Evolutionary conservation across 495 filamentous ascomycete genomes (phyloP), one percentile per base, ranked within the genome.

Genomic region (Paragyromitra xinjiangensis): DNA sequence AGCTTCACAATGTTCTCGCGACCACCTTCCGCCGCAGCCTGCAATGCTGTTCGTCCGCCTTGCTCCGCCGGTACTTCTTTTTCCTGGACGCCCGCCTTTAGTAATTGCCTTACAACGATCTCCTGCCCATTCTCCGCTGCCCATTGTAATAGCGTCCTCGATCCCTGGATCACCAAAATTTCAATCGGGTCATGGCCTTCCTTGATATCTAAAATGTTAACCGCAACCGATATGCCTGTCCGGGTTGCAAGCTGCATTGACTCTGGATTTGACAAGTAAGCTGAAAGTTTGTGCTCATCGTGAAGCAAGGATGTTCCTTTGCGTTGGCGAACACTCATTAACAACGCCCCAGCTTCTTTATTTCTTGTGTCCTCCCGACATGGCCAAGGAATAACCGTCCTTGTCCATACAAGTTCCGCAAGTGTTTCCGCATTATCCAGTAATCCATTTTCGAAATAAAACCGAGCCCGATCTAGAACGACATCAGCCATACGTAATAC

Each of bases 11-110:
- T 14, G 6, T n/a, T 19, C 22, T 26, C 7, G 45, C 48, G 62
- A 24, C 62, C 62, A 1, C 40, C 40, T 12, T 40, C 62, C 6
- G 40, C 62, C 7, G 40, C 62, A 3, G 62, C 62, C n/a, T 64
- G 62, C 22, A 59, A 34, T 16, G 55, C 55, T 16, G 55, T 59
- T 29, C 55, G 55, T 16, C 55, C 55, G 34, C 6, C n/a, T 3
- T 26, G 4, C 7, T 48, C 42, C 8, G 44, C 69, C 44, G 77
- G 73, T 19, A 66, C 80, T 48, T 77, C 62, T 14, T 64, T 79
- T n/a, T 73, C 39, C 39, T 82, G 67, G 3, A 83, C 83, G 3
- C 73, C 71, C 39, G 75, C 53, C 19, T 37, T 29, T 14, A 84
- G 68, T 4, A 74, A 42, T 6, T 26, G 16, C 9, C 26, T 5